These are phyloP conservation scores for Chalara sp. DNA, from an alignment of 2,329 filamentous ascomycete species.

Conservation along the genomic window DNA sequence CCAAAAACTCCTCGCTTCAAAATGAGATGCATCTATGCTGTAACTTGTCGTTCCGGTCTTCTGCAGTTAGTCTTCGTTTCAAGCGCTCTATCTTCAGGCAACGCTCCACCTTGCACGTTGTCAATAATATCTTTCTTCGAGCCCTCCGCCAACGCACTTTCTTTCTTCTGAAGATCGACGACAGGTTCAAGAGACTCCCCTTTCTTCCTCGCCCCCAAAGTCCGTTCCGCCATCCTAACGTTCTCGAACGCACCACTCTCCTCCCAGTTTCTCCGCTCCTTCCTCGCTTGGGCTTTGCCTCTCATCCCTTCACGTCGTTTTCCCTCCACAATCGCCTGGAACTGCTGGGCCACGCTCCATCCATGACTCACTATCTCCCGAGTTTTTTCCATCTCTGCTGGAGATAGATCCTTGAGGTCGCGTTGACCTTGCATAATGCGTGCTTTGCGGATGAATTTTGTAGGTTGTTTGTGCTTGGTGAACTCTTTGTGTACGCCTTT, in stretches of 20 bases:
- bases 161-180: slow-evolving; percentile 14
- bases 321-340: slow-evolving; percentile 34
- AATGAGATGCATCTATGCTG: too few species aligned
- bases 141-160: slow-evolving; percentile 12
- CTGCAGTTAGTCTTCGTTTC: too few species aligned
- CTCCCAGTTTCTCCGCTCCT: slow-evolving; percentile 34
- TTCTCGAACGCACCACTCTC: slow-evolving; percentile 39
- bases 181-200: slow-evolving; percentile 35
- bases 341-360: slow-evolving; percentile 35
- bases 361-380: slow-evolving; percentile 31
- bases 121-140: slow-evolving; percentile 12
- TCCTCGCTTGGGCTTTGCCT: slow-evolving; percentile 27
- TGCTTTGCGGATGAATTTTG: slow-evolving; percentile 46
- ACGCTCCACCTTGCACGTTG: slow-evolving; percentile 10
- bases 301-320: slow-evolving; percentile 21
- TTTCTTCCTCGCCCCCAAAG: slow-evolving; percentile 37
- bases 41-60: too few species aligned
- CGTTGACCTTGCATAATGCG: slow-evolving; percentile 52
- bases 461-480: slow-evolving; percentile 42
- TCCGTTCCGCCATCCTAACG: slow-evolving; percentile 38
- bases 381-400: slow-evolving; percentile 25
- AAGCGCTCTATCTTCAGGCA: slow-evolving; percentile 1
- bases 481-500: slow-evolving; percentile 20
- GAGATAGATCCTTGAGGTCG: slow-evolving; percentile 31
- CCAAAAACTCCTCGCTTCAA: too few species aligned